Base-by-base conservation (phyloP, 2,329 filamentous ascomycete genomes). In the Talaromyces sp. region DNA sequence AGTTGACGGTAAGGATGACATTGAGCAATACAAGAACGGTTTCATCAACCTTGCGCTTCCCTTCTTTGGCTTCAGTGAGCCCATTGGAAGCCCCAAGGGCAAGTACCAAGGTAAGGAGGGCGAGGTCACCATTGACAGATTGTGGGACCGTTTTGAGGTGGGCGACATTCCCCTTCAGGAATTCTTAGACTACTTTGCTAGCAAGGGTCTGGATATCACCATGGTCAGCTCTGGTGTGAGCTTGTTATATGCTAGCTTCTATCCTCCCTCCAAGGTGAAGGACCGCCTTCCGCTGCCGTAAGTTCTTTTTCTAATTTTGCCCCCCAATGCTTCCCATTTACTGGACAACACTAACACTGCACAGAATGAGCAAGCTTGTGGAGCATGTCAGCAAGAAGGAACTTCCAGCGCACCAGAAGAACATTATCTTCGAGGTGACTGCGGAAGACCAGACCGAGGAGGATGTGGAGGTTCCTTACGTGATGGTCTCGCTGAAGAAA, bases 221-320 rank as follows among this genome's bases (percentile, higher is more conserved):
- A 97, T 97, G 93, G 82, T 99, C 67, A 96, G 91, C 80, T 96
- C 91, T n/a, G 94, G 93, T 1, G 93, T 97, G 60, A 97, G 91
- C 74, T 78, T 99, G 67, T 79, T 99, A 41, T 99, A 97, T 67
- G 93, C 94, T 16, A 88, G 86, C 65, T 99, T 99, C 83, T 96
- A 95, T 77, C 86, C 89, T 2, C 82, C 87, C 0, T 88, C 88
- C 49, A 88, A 88, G 82, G 80, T 91, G 52, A 92, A 91, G 82
- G 92, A 97, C 59, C 84, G 92, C 58, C 81, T 91, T 67, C 78
- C 77, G 13, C 81, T 97, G 75, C 80, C 80, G 84, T 87, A 79
- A 78, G 83, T 82, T 42, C 20, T 47, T 29, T 35, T 10, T 14
- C 44, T 36, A 20, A 37, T 27, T 27, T 32, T 22, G n/a, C 14